Base-by-base conservation (phyloP, 108 stramenopile species). In the Nannochloropsis gaditana region DNA sequence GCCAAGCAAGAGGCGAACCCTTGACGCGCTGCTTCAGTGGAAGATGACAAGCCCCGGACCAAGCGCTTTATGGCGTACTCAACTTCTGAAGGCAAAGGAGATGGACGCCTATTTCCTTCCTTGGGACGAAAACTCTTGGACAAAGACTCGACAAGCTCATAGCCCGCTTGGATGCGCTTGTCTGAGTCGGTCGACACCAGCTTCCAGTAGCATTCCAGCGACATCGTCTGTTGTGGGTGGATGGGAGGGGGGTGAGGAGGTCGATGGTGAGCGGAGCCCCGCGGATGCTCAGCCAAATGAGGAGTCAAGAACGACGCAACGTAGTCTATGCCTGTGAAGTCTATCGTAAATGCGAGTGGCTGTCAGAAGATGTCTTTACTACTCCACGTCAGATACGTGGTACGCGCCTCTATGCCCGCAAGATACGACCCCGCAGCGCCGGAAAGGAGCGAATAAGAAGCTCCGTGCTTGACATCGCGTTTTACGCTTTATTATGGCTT, bases 11-110 rank as follows among this genome's bases (percentile, higher is more conserved):
- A 80, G 11, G 90, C 87, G 79, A 90, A 90, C 19, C 90, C 90
- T 84, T 90, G 90, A 17, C 90, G 44, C 15, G 90, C 90, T 2
- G 84, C 79, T 80, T 90, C 88, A 21, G 88, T 86, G 81, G 88
- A 89, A 84, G 86, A 87, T 86, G 84, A 89, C 44, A 90, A 41
- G 9, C 90, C 90, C 21, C 88, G 90, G 43, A 90, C 86, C 45
- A 90, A 84, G 9, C 90, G 90, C 86, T 89, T 89, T 45, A 90
- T 80, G 15, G 90, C 89, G 42, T 90, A 90, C 5, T 42, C 89
- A 6, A 47, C 83, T 50, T 89, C 89, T 19, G 80, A n/a, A 19
- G 80, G 31, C 80, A 73, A 73, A n/a, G 19, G 19, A 6, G 59
- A 73, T 15, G 59, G 59, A n/a, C 2, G 59, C 3, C n/a, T 15